Conservation (phyloP, 2,329 filamentous ascomycete genomes). For the Cladobotryum mycophilum region DNA sequence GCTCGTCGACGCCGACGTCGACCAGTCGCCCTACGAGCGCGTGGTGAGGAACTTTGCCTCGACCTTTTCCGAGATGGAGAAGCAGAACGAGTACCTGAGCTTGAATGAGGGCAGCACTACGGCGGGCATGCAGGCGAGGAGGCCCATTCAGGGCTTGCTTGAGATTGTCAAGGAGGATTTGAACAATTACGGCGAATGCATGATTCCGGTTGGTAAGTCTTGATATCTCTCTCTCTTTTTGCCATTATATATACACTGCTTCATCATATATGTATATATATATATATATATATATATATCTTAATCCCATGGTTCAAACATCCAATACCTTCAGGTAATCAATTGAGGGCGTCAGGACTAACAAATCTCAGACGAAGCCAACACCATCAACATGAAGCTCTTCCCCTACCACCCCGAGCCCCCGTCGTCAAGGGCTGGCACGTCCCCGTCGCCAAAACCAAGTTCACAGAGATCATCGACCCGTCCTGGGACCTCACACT, state of each 20-base stretch:
- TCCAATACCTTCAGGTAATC: background rate
- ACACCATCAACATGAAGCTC: slow-evolving; percentile 93
- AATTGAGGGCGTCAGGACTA: background rate
- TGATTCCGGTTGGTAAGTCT: slow-evolving; percentile 83
- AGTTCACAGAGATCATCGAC: slow-evolving; percentile 57
- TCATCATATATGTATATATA: background rate
- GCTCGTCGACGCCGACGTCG: slow-evolving; percentile 60
- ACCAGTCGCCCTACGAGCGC: slow-evolving; percentile 73
- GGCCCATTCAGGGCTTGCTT: slow-evolving; percentile 76
- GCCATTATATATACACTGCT: background rate
- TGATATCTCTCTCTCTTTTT: background rate
- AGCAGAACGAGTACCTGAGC: slow-evolving; percentile 79
- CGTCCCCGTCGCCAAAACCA: slow-evolving; percentile 73
- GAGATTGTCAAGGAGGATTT: slow-evolving; percentile 78
- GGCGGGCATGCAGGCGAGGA: slow-evolving; percentile 39
- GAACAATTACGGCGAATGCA: slow-evolving; percentile 96
- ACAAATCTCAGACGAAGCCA: slow-evolving; percentile 64
- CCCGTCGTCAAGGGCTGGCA: slow-evolving; percentile 80
- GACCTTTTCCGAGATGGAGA: slow-evolving; percentile 83
- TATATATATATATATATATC: too few species aligned
- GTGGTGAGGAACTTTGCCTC: slow-evolving; percentile 81
- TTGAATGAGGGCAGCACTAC: slow-evolving; percentile 41
- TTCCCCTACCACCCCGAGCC: slow-evolving; percentile 78
- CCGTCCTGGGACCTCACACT: slow-evolving; percentile 71
- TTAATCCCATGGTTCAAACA: too few species aligned